phyloP scores from a whole-genome alignment of 805 yeast genomes.

The Nakazawaea molendinolei region DNA sequence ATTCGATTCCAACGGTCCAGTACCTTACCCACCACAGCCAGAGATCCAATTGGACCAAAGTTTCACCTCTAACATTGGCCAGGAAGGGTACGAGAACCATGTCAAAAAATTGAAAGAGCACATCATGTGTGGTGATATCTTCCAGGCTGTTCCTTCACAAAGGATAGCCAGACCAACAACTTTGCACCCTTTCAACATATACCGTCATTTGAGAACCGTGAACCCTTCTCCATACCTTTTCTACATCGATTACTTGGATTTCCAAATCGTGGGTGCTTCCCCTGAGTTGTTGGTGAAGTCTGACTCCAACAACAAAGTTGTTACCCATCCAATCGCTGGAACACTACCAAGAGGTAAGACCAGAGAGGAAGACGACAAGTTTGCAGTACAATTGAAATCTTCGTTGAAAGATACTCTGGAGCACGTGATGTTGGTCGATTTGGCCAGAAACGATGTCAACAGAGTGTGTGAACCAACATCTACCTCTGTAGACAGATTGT shows the following conservation, averaged over 20 bases:
- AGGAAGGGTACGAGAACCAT: constrained; percentile 84
- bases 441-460: constrained; percentile 94
- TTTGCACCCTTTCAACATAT: constrained; percentile 93
- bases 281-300: constrained; percentile 90
- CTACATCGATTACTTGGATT: constrained; percentile 85
- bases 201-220: constrained; percentile 89
- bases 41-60: constrained; percentile 61
- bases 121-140: constrained; percentile 85
- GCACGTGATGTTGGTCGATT: constrained; percentile 96
- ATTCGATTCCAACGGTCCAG: constrained; percentile 32
- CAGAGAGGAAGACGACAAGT: constrained; percentile 80
- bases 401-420: constrained; percentile 94
- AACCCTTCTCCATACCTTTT: constrained; percentile 97
- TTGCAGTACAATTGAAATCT: constrained; percentile 66
- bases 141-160: constrained; percentile 98
- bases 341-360: constrained; percentile 89
- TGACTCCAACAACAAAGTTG: constrained; percentile 61
- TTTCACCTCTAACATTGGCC: constrained; percentile 86
- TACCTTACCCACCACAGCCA: constrained; percentile 68
- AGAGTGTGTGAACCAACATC: constrained; percentile 86
- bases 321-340: constrained; percentile 98
- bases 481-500: constrained; percentile 79
- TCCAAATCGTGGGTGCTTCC: constrained; percentile 95
- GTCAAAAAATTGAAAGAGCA: constrained; percentile 72
- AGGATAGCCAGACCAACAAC: constrained; percentile 93